These are phyloP conservation scores for Apiospora aurea DNA, from an alignment of 2,329 filamentous ascomycete species.

Conservation along the genomic window DNA sequence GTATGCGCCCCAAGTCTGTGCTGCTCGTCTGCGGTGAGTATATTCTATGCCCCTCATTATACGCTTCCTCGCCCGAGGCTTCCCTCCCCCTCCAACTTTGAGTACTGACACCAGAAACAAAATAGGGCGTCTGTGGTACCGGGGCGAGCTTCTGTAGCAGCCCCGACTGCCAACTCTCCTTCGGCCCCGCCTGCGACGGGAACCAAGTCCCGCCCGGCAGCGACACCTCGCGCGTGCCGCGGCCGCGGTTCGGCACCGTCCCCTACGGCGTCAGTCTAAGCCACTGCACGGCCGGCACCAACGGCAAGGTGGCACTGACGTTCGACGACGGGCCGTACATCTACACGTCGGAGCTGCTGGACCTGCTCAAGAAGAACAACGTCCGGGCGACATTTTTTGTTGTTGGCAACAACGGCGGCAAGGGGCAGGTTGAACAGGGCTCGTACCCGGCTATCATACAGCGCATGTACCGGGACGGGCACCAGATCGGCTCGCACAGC, in stretches of 20 bases:
- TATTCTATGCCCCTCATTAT: too few species aligned
- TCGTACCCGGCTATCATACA: conserved; percentile 48
- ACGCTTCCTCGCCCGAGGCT: too few species aligned
- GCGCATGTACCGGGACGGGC: conserved; percentile 51
- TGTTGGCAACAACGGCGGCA: conserved; percentile 51
- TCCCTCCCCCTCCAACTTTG: not conserved
- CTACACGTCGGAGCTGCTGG: conserved; percentile 32
- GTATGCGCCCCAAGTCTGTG: conserved; percentile 35
- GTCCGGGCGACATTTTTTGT: conserved; percentile 37
- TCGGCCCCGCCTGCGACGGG: conserved; percentile 40
- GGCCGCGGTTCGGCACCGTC: not conserved
- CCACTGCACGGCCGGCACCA: conserved; percentile 25
- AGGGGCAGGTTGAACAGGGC: conserved; percentile 41
- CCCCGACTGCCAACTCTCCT: conserved; percentile 41
- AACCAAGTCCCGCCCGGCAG: conserved; percentile 32
- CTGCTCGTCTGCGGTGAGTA: conserved; percentile 33
- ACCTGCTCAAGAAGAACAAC: conserved; percentile 28
- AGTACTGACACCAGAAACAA: not conserved
- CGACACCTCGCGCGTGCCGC: conserved; percentile 9
- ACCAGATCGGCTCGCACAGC: conserved; percentile 57
- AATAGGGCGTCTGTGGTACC: conserved; percentile 45
- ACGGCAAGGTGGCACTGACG: conserved; percentile 34
- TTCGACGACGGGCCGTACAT: conserved; percentile 37
- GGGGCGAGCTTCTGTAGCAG: conserved; percentile 34
- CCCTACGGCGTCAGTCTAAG: conserved; percentile 22